Evolutionary conservation across 129 eudicot species (phyloP), one percentile per base, ranked within the genome.

Genomic region (Artemisia tridentata): DNA sequence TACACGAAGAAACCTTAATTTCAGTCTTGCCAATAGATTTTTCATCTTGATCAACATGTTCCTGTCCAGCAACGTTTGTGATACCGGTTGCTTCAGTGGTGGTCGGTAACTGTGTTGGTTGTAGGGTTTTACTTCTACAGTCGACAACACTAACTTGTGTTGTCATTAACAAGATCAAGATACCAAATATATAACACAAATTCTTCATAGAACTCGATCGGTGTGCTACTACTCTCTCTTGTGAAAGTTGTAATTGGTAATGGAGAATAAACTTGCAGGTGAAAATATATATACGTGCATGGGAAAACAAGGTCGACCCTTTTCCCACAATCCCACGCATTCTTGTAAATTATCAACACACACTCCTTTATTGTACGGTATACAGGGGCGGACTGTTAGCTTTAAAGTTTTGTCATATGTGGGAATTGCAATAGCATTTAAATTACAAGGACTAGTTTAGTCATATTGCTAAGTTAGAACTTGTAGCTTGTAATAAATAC

Each of bases 51-150:
- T 69, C 70, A 60, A 50, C 55, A 3, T 50, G n/a, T 51, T 51
- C 56, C n/a, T 46, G 25, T 18, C 58, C 60, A 11, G 20, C 21
- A 27, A 7, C 10, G 10, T 7, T 41, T 0, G 64, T 23, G 65
- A 19, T 27, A 4, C 14, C 0, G 9, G 34, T 49, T 47, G 46
- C 43, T 25, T 12, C 12, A 25, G 72, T 21, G 48, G 15, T 14
- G 1, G 54, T 52, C 14, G 17, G 16, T 14, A 43, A 49, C 20
- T 63, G 56, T 10, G 50, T 54, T 4, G 57, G 23, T 48, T 58
- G 49, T 17, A 75, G 58, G 25, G 67, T 27, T 38, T 38, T 38
- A 38, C 45, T 38, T 77, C 76, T 56, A n/a, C 74, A 55, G 17
- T 55, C 65, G 18, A 55, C 63, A 9, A 2, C 73, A 34, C 6